A percentile compares a stretch with the other conserved stretches of the same genome.
These are phyloP conservation scores for Pezicula rhizophila DNA, from an alignment of 2,329 filamentous ascomycete species.

Conservation along the genomic window DNA sequence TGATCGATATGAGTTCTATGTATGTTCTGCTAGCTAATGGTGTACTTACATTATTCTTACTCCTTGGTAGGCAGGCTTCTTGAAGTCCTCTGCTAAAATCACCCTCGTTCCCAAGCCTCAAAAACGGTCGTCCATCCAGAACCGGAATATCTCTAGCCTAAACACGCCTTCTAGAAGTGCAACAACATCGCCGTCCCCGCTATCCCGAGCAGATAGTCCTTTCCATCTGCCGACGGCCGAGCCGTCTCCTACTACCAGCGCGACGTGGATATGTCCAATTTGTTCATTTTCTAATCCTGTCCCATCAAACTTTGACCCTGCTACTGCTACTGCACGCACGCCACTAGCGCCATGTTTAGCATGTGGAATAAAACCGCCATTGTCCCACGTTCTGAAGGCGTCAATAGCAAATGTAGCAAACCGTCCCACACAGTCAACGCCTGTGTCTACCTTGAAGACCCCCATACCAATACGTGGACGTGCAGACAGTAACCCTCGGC, in stretches of 20 bases:
- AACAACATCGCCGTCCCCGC: constrained; percentile 44
- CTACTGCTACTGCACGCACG: constrained; percentile 71
- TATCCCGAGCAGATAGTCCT: constrained; percentile 36
- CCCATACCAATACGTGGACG: constrained; percentile 24
- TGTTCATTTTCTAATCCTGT: constrained; percentile 93
- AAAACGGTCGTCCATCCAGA: constrained; percentile 57
- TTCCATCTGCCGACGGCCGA: constrained; percentile 39
- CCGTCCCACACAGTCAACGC: constrained; percentile 31
- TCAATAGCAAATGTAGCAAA: constrained; percentile 70
- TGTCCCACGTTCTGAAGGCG: constrained; percentile 79
- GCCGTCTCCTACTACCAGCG: constrained; percentile 47
- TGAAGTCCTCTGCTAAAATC: constrained; percentile 92
- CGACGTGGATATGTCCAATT: constrained; percentile 93
- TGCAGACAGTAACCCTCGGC: constrained; percentile 11
- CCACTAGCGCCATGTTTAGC: constrained; percentile 81
- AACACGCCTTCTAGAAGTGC: constrained; percentile 40
- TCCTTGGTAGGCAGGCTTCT: constrained; percentile 65
- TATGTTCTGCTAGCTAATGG: constrained; percentile 31
- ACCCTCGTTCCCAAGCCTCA: constrained; percentile 77
- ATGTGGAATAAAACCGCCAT: constrained; percentile 86
- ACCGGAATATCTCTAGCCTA: constrained; percentile 42
- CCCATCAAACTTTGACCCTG: constrained; percentile 87
- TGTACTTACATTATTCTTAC: constrained; percentile 13
- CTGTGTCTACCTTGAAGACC: constrained; percentile 19
- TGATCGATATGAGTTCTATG: constrained; percentile 85